Percentiles rank a stretch among this genome's conserved stretches.
Evolutionary conservation across 768 basidiomycete species (phyloP).

Genomic region (Pholiota molesta): DNA sequence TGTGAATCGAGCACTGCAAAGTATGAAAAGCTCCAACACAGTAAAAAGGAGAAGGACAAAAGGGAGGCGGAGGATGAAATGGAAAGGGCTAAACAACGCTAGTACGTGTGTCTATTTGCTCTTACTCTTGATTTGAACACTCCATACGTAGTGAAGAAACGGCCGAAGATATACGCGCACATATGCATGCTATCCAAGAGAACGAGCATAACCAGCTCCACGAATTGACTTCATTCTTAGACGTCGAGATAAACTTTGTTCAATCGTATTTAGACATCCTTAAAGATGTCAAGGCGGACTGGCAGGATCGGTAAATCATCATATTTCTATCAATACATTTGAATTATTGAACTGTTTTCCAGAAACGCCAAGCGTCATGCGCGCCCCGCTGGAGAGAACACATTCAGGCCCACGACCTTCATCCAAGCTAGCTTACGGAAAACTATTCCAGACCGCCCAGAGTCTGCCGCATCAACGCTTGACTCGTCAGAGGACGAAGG

Average conservation of each 20-base stretch:
- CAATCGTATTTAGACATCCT: slow-evolving; percentile 75
- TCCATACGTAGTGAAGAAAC: slow-evolving; percentile 75
- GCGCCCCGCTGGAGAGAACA: neutral
- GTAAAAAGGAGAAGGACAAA: slow-evolving; percentile 84
- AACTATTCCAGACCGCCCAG: neutral
- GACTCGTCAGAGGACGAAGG: slow-evolving; percentile 44
- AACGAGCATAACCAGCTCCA: slow-evolving; percentile 73
- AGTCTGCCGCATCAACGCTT: slow-evolving; percentile 14
- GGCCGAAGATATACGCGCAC: slow-evolving; percentile 78
- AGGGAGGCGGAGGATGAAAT: slow-evolving; percentile 83
- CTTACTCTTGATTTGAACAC: slow-evolving; percentile 11
- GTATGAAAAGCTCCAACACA: slow-evolving; percentile 62
- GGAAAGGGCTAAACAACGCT: slow-evolving; percentile 69
- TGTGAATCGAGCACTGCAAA: slow-evolving; percentile 75
- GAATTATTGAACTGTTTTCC: neutral
- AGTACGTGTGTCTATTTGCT: slow-evolving; percentile 44
- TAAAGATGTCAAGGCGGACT: slow-evolving; percentile 65
- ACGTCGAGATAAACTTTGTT: slow-evolving; percentile 74
- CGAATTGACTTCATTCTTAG: slow-evolving; percentile 72
- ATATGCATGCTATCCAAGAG: slow-evolving; percentile 81
- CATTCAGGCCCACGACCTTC: neutral
- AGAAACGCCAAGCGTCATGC: neutral
- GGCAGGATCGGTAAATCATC: slow-evolving; percentile 54
- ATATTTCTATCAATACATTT: neutral
- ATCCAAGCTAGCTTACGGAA: slow-evolving; percentile 1